Evolutionary conservation across 1,284 basidiomycete genomes (phyloP), one percentile per base, ranked within the genome.

Genomic region (Malassezia pachydermatis): DNA sequence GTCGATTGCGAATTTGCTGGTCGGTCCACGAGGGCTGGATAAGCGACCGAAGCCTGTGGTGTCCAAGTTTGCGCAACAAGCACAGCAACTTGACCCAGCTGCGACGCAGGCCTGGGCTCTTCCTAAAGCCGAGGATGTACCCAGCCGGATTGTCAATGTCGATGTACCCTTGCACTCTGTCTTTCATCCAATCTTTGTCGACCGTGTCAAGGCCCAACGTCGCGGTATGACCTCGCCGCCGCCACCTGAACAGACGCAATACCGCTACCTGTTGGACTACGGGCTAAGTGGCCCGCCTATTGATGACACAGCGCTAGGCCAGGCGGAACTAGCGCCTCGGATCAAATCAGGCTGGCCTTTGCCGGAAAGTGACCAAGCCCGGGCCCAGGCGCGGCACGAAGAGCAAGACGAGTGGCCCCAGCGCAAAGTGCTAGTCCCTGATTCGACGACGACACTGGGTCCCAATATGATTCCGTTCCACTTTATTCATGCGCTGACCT

Each of bases 381-480:
- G 24, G 20, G n/a, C 20, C n/a, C 45, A 27, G 2, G 11, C 22
- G 25, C 37, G 29, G 3, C 45, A 34, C 20, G 23, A 14, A 29
- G 30, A 22, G n/a, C 19, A 29, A 14, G 20, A 23, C 13, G 32
- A 34, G 13, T 16, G 19, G 4, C 23, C 24, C 16, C 19, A 11
- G 7, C 19, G 20, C 25, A 46, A 41, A 29, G n/a, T 38, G 24
- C 30, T 47, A 3, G 50, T 52, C 35, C 44, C 44, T 3, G 52
- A 46, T 43, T 57, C 57, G 22, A 51, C 41, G 22, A 49, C 50
- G 19, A 46, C 55, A 7, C 57, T 61, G 32, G 67, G 66, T 11
- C 67, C 67, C 39, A 70, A 68, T 28, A 60, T 67, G 50, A 65
- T 60, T 19, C 67, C 67, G 5, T 49, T 70, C 34, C 67, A 70